These are phyloP conservation scores for Theobroma cacao DNA, from an alignment of 345 rosid genomes.

Conservation along the genomic window DNA sequence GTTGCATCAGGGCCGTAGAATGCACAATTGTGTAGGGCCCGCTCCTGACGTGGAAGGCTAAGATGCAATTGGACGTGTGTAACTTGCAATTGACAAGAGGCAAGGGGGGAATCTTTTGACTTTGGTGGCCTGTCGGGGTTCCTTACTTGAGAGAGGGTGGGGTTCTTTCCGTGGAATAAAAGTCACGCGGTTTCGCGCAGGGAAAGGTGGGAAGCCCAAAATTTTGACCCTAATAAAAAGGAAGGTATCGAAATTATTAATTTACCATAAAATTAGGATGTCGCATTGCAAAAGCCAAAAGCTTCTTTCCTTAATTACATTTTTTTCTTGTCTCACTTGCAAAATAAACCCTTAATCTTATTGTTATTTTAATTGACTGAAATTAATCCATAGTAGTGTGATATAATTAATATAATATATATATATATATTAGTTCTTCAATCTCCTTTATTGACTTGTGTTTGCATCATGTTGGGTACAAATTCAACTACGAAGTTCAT, in stretches of 20 bases:
- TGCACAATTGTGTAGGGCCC: background rate
- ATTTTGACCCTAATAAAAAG: background rate
- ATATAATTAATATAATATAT: too few relatives aligned
- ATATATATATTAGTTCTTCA: too few relatives aligned
- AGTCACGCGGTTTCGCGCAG: slow-evolving; percentile 14
- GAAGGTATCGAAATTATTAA: background rate
- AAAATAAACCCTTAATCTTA: too few relatives aligned
- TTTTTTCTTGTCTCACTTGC: too few relatives aligned
- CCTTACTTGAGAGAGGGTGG: background rate
- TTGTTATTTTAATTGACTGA: too few relatives aligned
- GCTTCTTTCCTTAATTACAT: too few relatives aligned
- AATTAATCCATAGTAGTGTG: too few relatives aligned
- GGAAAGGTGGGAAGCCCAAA: background rate
- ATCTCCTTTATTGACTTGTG: too few relatives aligned
- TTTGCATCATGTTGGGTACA: too few relatives aligned
- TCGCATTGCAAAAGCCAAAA: too few relatives aligned
- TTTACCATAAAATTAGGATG: background rate
- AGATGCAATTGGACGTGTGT: background rate
- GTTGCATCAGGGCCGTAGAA: background rate
- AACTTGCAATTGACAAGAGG: background rate
- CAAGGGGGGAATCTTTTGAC: slow-evolving; percentile 6
- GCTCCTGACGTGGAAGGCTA: background rate
- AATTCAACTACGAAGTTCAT: too few relatives aligned
- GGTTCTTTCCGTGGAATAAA: slow-evolving; percentile 26
- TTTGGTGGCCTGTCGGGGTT: slow-evolving; percentile 5